phyloP scores from a whole-genome alignment of 169 alveolate genomes.

The Plasmodium berghei region DNA sequence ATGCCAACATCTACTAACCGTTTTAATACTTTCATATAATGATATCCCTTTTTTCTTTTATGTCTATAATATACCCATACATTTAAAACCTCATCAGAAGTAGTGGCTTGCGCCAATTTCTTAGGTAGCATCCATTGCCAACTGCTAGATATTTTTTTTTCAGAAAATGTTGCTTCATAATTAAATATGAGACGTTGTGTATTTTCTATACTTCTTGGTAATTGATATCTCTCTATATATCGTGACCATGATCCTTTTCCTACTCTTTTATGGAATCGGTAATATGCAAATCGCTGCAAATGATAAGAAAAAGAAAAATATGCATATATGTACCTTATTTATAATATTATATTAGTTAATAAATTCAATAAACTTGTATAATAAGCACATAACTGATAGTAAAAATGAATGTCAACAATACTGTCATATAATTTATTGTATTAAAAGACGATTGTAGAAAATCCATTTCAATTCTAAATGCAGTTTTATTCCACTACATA shows the following conservation, averaged over 20 bases:
- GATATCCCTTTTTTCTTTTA: slow-evolving; percentile 84
- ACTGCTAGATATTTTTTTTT: slow-evolving; percentile 81
- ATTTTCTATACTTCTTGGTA: slow-evolving; percentile 86
- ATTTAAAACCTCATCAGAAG: slow-evolving; percentile 85
- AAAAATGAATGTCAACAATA: too few species aligned
- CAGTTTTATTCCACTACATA: too few species aligned
- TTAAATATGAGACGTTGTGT: slow-evolving; percentile 84
- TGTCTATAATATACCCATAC: slow-evolving; percentile 86
- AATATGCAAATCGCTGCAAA: slow-evolving; percentile 80
- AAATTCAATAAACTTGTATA: too few species aligned
- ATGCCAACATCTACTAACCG: slow-evolving; percentile 86
- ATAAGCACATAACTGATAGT: too few species aligned
- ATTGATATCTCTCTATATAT: slow-evolving; percentile 85
- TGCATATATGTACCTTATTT: too few species aligned
- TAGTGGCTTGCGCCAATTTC: slow-evolving; percentile 86
- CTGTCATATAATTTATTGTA: too few species aligned
- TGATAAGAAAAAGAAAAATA: neutral
- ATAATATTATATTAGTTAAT: too few species aligned
- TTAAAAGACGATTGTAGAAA: too few species aligned
- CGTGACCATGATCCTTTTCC: slow-evolving; percentile 88
- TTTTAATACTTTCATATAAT: slow-evolving; percentile 82
- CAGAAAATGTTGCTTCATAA: slow-evolving; percentile 84
- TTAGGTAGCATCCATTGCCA: slow-evolving; percentile 86
- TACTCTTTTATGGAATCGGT: slow-evolving; percentile 88
- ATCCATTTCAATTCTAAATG: too few species aligned